Base-by-base conservation (phyloP, 345 rosid genomes). In the Zanthoxylum bungeanum region DNA sequence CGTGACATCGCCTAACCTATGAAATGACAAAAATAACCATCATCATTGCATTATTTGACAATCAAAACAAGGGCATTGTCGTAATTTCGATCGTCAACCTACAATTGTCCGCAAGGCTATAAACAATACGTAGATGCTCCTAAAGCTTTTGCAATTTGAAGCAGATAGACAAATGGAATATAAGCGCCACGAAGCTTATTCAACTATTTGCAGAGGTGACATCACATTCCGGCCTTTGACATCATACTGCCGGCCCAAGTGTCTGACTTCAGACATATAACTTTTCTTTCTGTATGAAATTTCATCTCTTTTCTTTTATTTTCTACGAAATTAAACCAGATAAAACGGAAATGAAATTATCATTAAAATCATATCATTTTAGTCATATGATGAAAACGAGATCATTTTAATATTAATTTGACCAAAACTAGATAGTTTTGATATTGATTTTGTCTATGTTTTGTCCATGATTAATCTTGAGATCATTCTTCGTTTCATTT, bases 161-260 rank as follows among this genome's bases (percentile, higher is more conserved):
- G 62, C 22, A 47, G 11, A n/a, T 31, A 21, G 51, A 57, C 78
- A 56, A n/a, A 80, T 82, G 84, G 77, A 80, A 75, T 68, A 10
- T 51, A 69, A 79, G 81, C 72, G 24, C 66, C 51, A 21, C 21
- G 70, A 46, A 75, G 64, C 70, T 58, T 39, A 22, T 42, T 55
- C 36, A 33, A 56, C 55, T 1, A 69, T 27, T 57, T 61, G 42
- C 69, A 17, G 64, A 9, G 9, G 76, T 44, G 69, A 73, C 72
- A 3, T 69, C n/a, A 56, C n/a, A 11, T 70, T 62, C 74, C 57
- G 47, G 78, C 71, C 7, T 7, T 51, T 60, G 42, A 60, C 44
- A n/a, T 53, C 62, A 28, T 49, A 22, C 5, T 31, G 44, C 61
- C 2, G 42, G 27, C 31, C 58, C 30, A 40, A 21, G 55, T 40